These are phyloP conservation scores for Trichomonas gallinae DNA, from an alignment of 208 protist species.

Conservation along the genomic window DNA sequence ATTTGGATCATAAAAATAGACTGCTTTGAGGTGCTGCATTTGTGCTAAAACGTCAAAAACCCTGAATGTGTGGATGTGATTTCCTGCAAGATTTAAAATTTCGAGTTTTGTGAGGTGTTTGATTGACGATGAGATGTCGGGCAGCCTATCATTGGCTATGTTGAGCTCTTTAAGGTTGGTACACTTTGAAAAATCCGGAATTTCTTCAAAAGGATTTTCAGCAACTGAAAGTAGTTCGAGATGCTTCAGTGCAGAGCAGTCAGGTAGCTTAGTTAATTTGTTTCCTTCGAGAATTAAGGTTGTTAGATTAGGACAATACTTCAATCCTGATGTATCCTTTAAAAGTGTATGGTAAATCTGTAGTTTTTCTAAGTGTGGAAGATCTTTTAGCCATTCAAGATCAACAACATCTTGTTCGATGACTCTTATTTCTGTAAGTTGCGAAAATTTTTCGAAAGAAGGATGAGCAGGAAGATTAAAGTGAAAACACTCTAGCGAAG, in stretches of 20 bases:
- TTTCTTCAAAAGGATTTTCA: background rate
- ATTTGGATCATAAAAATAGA: background rate
- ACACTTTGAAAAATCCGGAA: background rate
- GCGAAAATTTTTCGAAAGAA: background rate
- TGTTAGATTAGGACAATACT: background rate
- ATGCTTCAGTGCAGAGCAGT: background rate
- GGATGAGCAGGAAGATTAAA: conserved; percentile 1
- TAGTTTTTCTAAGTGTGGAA: background rate
- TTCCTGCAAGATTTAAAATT: background rate
- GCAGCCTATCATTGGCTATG: background rate
- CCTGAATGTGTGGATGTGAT: background rate
- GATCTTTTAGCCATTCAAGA: background rate
- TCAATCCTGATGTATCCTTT: background rate
- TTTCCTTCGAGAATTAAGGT: background rate
- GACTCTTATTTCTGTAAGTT: background rate
- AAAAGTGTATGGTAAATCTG: background rate
- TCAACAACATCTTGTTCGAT: background rate
- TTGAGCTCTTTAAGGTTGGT: background rate
- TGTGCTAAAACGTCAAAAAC: background rate
- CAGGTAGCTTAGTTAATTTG: background rate
- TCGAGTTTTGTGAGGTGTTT: background rate
- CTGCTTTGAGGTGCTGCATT: background rate
- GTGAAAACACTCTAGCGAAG: background rate
- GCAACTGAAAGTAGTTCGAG: background rate
- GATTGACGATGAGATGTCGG: background rate